Percentiles rank a stretch among this genome's conserved stretches.
Evolutionary conservation across 2,329 filamentous ascomycete genomes (phyloP).

Genomic region (Clonostachys chloroleuca): DNA sequence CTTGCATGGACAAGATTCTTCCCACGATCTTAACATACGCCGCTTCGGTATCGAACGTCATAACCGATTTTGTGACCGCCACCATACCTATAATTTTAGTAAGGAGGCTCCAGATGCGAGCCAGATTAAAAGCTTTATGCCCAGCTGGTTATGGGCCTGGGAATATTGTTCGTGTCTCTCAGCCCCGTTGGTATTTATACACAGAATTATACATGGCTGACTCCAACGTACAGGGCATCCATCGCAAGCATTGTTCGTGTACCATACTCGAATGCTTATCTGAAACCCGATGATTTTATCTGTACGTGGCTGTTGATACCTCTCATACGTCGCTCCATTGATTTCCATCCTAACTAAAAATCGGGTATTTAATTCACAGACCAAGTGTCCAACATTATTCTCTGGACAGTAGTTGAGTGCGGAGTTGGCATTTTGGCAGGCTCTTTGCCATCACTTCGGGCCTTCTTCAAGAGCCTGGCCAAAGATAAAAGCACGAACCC

Average conservation of each 20-base stretch:
- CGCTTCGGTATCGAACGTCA: conserved; percentile 17
- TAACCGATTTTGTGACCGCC: conserved; percentile 14
- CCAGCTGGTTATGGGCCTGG: conserved; percentile 2
- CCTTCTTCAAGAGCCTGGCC: conserved; percentile 6
- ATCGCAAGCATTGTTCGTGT: conserved; percentile 11
- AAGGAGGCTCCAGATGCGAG: conserved; percentile 6
- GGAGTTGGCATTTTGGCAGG: conserved; percentile 14
- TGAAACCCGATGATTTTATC: background rate
- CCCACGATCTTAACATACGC: conserved; percentile 18
- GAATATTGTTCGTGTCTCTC: conserved; percentile 3
- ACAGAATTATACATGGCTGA: background rate
- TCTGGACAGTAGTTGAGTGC: conserved; percentile 15
- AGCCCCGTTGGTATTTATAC: background rate
- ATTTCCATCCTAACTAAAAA: background rate
- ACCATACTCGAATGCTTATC: conserved; percentile 9
- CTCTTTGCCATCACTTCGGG: conserved; percentile 14
- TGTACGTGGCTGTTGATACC: background rate
- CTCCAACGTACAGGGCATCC: conserved; percentile 1
- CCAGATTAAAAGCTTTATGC: conserved; percentile 2
- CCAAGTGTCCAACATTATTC: conserved; percentile 11
- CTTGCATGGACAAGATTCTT: conserved; percentile 11
- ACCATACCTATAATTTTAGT: conserved; percentile 13
- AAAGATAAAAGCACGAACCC: background rate
- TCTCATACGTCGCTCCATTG: background rate
- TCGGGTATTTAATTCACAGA: conserved; percentile 2